Base-by-base conservation (phyloP, 768 basidiomycete species). In the Boletus tomentosulus region DNA sequence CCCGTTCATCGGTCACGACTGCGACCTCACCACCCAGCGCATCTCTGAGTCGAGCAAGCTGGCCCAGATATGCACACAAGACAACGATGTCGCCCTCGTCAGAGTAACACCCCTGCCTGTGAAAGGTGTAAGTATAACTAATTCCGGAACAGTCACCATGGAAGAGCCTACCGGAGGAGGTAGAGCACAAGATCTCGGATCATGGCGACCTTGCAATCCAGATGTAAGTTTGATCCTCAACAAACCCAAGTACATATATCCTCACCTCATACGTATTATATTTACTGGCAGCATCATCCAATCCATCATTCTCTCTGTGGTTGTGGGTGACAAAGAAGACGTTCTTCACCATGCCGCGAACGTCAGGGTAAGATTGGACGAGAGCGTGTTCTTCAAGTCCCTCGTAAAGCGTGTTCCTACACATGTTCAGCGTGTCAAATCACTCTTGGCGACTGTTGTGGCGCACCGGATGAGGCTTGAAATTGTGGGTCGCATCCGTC, bases 241-340 rank as follows among this genome's bases (percentile, higher is more conserved):
- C 6, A 39, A 34, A 3, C 16, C 1, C 1, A 45, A 2, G 0
- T 11, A n/a, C n/a, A n/a, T n/a, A n/a, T 4, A 38, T 79, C 79
- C 76, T 87, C 83, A 84, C 88, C 77, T 92, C 89, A 50, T 80
- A 86, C 3, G 62, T 69, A 61, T 90, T 90, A 63, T 73, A 81
- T 57, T 85, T 89, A 50, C 83, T 85, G 0, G 75, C 74, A 0
- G 82, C 80, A n/a, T 89, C 85, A 6, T 85, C 83, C 8, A 58
- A 70, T 1, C 78, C 79, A 4, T 76, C 80, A 33, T 80, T 81
- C 65, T 92, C 89, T 43, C 63, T 67, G 60, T 89, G 75, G 4
- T 64, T 68, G 55, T 91, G 89, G 10, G 77, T 76, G 49, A 89
- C 59, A 69, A 91, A 91, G 65, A 81, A 87, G 1, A 89, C 70